Base-by-base conservation (phyloP, 306 rosid species). In the Cicer yamashitae region DNA sequence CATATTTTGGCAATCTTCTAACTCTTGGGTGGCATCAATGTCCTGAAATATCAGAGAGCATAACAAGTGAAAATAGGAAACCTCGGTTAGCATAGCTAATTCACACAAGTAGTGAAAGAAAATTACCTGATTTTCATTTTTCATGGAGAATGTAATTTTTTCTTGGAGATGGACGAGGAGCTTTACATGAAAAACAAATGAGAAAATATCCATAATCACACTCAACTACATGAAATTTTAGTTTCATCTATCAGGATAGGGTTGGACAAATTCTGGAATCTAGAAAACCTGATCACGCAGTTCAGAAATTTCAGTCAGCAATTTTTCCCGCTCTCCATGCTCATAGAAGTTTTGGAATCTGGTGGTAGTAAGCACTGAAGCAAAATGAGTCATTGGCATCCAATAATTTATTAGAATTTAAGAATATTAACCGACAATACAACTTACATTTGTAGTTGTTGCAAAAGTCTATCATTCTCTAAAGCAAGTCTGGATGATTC, bases 271-370 rank as follows among this genome's bases (percentile, higher is more conserved):
- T 59, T 52, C 25, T 10, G 62, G 70, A 62, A 50, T 74, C 67
- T 47, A 57, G 30, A 67, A 17, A 74, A 94, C 98, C 94, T 88
- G 91, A 67, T 91, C 89, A 17, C 90, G 93, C 70, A 94, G 79
- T 77, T 91, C 91, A 79, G 94, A 79, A 79, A 87, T 82, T 85
- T 94, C 97, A 76, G 85, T 70, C 80, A 87, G 67, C 86, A 94
- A 81, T 56, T 82, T 84, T 86, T 94, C 96, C 67, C 89, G 87
- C 82, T 91, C 98, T 73, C 97, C 97, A 38, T 83, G 85, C 78
- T 87, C 91, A 60, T 89, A 81, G 74, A 90, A 91, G 38, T 72
- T 89, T 84, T 85, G 86, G 77, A 71, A 85, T 85, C 98, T 94
- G 88, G 64, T 91, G 88, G 64, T 75, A 75, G 22, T 61, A 75